phyloP scores from a whole-genome alignment of 306 rosid species.

The Psophocarpus tetragonolobus region DNA sequence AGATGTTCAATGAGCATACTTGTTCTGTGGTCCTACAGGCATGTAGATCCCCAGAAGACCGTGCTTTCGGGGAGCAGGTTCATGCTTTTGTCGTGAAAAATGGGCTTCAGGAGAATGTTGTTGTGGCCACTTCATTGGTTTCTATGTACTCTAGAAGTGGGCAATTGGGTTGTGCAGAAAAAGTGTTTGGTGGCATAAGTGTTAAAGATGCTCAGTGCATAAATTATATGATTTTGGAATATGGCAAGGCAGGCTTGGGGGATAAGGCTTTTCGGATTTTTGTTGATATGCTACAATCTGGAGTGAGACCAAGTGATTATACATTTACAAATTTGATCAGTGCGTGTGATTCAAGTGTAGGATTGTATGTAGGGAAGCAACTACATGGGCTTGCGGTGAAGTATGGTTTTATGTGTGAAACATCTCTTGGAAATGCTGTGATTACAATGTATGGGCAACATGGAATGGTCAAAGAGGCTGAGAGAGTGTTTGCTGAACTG shows the following conservation, averaged over 20 bases:
- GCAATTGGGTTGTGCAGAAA: constrained; percentile 44
- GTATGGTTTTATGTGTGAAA: constrained; percentile 40
- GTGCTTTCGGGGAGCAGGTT: constrained; percentile 43
- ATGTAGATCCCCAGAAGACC: constrained; percentile 34
- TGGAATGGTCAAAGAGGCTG: constrained; percentile 51
- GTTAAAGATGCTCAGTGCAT: constrained; percentile 51
- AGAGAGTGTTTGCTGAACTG: constrained; percentile 36
- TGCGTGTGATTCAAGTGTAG: constrained; percentile 33
- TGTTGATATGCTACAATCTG: constrained; percentile 42
- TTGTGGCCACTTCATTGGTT: constrained; percentile 55
- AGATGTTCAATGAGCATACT: constrained; percentile 55
- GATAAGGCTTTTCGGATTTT: constrained; percentile 42
- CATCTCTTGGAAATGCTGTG: constrained; percentile 49
- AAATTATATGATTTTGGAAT: constrained; percentile 57
- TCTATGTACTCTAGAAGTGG: constrained; percentile 54
- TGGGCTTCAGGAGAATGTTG: constrained; percentile 44
- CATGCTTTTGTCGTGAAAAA: constrained; percentile 48
- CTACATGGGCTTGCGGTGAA: constrained; percentile 51
- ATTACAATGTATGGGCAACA: constrained; percentile 54
- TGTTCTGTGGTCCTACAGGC: constrained; percentile 54
- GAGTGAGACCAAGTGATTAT: constrained; percentile 42
- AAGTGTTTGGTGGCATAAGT: constrained; percentile 38
- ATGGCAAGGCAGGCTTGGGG: constrained; percentile 49
- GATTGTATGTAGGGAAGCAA: constrained; percentile 41
- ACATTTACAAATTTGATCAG: constrained; percentile 50